Percentiles rank a stretch among this genome's conserved stretches.
phyloP scores from a whole-genome alignment of 2,329 filamentous ascomycete species.

The Beauveria rudraprayagi region DNA sequence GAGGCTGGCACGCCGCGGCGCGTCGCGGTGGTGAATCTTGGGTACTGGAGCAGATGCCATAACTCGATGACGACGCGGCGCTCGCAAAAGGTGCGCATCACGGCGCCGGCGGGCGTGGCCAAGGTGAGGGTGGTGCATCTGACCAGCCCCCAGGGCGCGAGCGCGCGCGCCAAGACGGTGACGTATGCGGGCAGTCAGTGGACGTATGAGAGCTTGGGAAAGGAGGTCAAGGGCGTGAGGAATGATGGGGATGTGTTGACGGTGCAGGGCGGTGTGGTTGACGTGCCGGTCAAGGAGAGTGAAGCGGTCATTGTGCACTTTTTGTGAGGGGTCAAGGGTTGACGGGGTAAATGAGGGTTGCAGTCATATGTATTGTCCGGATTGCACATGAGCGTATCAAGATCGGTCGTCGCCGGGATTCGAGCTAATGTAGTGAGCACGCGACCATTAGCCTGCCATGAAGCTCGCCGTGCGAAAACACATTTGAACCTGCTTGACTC shows the following conservation, averaged over 20 bases:
- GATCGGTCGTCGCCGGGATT: too few species aligned
- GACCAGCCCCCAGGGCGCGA: slow-evolving; percentile 26
- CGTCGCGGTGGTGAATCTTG: slow-evolving; percentile 25
- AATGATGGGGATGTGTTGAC: slow-evolving; percentile 21
- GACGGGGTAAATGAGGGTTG: too few species aligned
- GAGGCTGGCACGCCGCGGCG: slow-evolving; percentile 20
- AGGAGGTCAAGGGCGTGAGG: slow-evolving; percentile 25
- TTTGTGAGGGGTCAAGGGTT: neutral
- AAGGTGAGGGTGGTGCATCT: slow-evolving; percentile 23
- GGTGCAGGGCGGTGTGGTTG: slow-evolving; percentile 18
- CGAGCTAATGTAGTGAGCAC: too few species aligned
- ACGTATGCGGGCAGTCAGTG: slow-evolving; percentile 31
- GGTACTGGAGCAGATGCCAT: slow-evolving; percentile 26
- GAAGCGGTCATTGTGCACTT: slow-evolving; percentile 9
- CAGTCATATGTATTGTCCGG: too few species aligned
- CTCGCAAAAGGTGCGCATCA: neutral
- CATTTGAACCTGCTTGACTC: too few species aligned
- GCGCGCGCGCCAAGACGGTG: slow-evolving; percentile 24
- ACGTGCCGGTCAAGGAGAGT: slow-evolving; percentile 5
- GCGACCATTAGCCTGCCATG: too few species aligned
- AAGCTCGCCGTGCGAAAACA: too few species aligned
- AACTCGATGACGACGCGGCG: neutral
- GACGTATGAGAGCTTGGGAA: slow-evolving; percentile 26
- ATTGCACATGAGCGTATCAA: too few species aligned
- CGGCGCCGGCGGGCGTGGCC: slow-evolving; percentile 1